Conservation (phyloP, 495 filamentous ascomycete genomes). For the Ramalina intermedia region DNA sequence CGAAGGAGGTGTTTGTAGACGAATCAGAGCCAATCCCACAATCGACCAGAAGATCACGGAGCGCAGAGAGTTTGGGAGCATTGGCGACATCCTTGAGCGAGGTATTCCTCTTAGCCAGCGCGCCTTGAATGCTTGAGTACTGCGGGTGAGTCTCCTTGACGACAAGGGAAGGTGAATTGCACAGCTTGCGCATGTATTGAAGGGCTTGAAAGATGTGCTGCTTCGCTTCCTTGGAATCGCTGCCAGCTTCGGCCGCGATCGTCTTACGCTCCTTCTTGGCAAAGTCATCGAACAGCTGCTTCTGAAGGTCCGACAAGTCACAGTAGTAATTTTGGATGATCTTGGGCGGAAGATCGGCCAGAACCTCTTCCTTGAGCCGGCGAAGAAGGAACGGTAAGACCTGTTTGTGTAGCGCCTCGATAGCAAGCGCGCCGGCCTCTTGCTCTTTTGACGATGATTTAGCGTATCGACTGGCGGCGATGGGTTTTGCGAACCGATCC, state of each 20-base stretch:
- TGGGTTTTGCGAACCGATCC: constrained; percentile 94
- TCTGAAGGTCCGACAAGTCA: constrained; percentile 90
- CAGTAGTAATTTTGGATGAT: constrained; percentile 99
- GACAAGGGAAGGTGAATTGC: constrained; percentile 90
- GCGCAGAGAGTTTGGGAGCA: constrained; percentile 81
- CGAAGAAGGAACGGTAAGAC: constrained; percentile 93
- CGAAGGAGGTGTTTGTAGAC: constrained; percentile 50
- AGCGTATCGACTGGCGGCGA: constrained; percentile 82
- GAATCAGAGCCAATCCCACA: constrained; percentile 76
- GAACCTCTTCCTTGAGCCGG: constrained; percentile 91
- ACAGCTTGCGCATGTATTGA: constrained; percentile 98
- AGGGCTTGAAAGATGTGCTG: constrained; percentile 98
- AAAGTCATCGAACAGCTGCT: constrained; percentile 91
- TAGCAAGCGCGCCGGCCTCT: constrained; percentile 88
- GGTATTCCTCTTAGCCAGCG: constrained; percentile 55
- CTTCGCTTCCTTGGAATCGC: constrained; percentile 75
- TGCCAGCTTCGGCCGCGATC: constrained; percentile 61
- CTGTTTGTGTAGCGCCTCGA: constrained; percentile 95
- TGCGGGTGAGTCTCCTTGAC: constrained; percentile 88
- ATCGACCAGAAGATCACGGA: constrained; percentile 81
- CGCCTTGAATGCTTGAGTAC: constrained; percentile 67
- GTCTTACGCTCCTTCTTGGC: constrained; percentile 79
- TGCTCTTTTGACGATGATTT: constrained; percentile 98
- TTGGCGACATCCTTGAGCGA: constrained; percentile 72
- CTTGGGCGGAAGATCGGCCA: constrained; percentile 93